Evolutionary conservation across 768 basidiomycete genomes (phyloP).

Genomic region (Podaxis sp.): DNA sequence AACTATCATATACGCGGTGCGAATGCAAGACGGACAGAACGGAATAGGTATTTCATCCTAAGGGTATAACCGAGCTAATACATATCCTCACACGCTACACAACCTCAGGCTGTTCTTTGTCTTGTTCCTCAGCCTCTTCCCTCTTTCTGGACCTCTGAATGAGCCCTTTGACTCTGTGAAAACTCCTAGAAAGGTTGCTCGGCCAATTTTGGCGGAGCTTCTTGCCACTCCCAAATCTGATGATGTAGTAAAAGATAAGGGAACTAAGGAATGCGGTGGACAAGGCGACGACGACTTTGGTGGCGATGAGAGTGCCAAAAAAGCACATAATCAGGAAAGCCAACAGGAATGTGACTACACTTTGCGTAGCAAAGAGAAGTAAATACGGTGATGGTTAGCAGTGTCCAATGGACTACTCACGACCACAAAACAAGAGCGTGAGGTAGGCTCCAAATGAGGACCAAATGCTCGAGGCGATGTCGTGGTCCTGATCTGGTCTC

Average conservation of each 20-base stretch:
- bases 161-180: neutral
- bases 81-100: too few species aligned
- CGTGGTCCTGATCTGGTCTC: neutral
- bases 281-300: neutral
- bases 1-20: too few species aligned
- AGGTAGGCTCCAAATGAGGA: slow-evolving; percentile 10
- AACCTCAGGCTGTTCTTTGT: neutral
- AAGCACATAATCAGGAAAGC: slow-evolving; percentile 13
- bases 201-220: neutral
- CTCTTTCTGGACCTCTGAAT: neutral
- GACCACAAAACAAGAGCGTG: slow-evolving; percentile 11
- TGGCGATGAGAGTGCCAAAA: neutral
- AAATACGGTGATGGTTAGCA: neutral
- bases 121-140: neutral
- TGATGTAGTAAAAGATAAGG: neutral
- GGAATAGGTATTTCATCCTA: too few species aligned
- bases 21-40: too few species aligned
- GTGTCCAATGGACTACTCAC: neutral
- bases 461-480: slow-evolving; percentile 4
- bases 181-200: neutral
- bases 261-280: neutral
- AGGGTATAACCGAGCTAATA: too few species aligned
- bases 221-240: slow-evolving; percentile 5
- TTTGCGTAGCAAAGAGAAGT: neutral
- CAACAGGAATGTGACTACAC: slow-evolving; percentile 3